Base-by-base conservation (phyloP, 768 basidiomycete genomes). In the Serendipita sp. region DNA sequence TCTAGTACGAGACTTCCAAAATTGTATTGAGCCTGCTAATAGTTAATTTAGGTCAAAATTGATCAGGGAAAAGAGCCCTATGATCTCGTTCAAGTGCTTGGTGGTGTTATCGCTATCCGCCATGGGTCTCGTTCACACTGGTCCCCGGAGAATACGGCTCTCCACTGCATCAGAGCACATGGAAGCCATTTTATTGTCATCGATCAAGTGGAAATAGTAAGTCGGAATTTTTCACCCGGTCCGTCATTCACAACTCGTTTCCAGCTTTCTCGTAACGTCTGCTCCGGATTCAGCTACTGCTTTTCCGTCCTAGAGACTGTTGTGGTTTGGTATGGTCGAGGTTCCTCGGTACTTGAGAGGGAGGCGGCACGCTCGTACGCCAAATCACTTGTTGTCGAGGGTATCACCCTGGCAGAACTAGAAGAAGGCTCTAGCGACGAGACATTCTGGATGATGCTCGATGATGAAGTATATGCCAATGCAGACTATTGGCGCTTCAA, bases 401-500 rank as follows among this genome's bases (percentile, higher is more conserved):
- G 74, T 3, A 60, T 84, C 18, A 74, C 80, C 4, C 24, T n/a
- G 5, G 10, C 56, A 4, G 88, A 92, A 69, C 81, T 82, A n/a
- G 80, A 82, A 68, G 79, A 78, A 63, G 85, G 86, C 45, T 70
- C 73, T 28, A 76, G 78, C 15, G 85, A 89, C 64, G 86, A 89
- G 66, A 83, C 90, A 81, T 90, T 92, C 71, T 90, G 90, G 87
- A 84, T 88, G 82, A 80, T 88, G 44, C 77, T 92, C 2, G 89
- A 89, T n/a, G 82, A 88, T 28, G 79, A 83, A 1, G 80, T 80
- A 1, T 90, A 84, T 71, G 88, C 88, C 2, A 83, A 80, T 47
- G 90, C 90, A 0, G 83, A 91, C 68, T 86, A 91, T 72, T 92
- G 90, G 90, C 80, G 72, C 70, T 92, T 88, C 86, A 80, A 86